Base-by-base conservation (phyloP, 176 grass and related monocot species). In the Oryza australiensis region DNA sequence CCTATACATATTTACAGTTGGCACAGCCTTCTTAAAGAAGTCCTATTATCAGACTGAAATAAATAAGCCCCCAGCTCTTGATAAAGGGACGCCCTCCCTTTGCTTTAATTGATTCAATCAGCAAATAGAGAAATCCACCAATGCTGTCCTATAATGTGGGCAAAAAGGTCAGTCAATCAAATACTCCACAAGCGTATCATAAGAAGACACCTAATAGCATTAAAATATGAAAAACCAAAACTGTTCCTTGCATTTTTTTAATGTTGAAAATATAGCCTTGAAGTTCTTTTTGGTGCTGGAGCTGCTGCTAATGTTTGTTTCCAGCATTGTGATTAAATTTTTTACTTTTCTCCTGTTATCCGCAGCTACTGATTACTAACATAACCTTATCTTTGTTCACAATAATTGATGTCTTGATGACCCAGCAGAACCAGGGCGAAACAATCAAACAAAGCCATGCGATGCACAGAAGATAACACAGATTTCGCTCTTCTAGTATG, bases 1-100 rank as follows among this genome's bases (percentile, higher is more conserved):
- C 42, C 66, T 78, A 74, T 80, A 70, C 95, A 98, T 98, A 33
- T 78, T 74, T 73, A 46, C 72, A 71, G 72, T 49, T 84, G 28
- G 55, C 55, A 42, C 57, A 18, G 9, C 60, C 30, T 76, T 79
- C 60, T 64, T 81, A 24, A 41, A 75, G 73, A 32, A 24, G 29
- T 34, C 78, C 80, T 63, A 62, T 74, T 80, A 59, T 35, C 37
- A 72, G 70, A 7, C 13, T 18, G 82, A 66, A 48, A 72, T 62
- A 24, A 74, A 75, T 13, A 77, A 87, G 48, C 7, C 41, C 27
- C 8, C 62, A 73, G 75, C 20, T n/a, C 8, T 74, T 38, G 37
- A 5, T 26, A n/a, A 46, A 79, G 73, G 69, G 80, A 76, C n/a
- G 46, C 68, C 75, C 8, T 34, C 53, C 43, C 26, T 41, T 76